Percentiles rank a stretch among this genome's conserved stretches.
These are phyloP conservation scores for Fomitiporia mediterranea DNA, from an alignment of 1,284 basidiomycete species.

Conservation along the genomic window DNA sequence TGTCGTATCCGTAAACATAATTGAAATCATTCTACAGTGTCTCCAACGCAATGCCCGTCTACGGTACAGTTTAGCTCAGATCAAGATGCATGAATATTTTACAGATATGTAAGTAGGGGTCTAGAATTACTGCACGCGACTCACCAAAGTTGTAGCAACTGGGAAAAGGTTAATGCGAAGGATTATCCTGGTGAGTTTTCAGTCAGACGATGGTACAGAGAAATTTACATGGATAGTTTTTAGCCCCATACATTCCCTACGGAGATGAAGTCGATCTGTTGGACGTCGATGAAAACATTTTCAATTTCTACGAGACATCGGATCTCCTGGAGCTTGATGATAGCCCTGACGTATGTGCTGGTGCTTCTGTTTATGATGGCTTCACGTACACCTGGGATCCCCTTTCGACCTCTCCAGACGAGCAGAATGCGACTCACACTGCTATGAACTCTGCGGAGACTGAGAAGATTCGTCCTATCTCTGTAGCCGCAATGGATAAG, in stretches of 20 bases:
- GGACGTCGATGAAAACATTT: conserved; percentile 12
- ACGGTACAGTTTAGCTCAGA: conserved; percentile 35
- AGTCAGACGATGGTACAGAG: background rate
- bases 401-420: background rate
- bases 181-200: conserved; percentile 6
- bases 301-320: conserved; percentile 7
- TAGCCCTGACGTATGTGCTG: background rate
- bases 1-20: background rate
- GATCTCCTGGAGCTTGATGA: conserved; percentile 10
- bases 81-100: conserved; percentile 36
- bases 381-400: conserved; percentile 17
- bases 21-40: conserved; percentile 34
- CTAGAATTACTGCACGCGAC: background rate
- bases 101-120: conserved; percentile 9
- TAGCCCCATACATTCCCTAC: conserved; percentile 16
- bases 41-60: conserved; percentile 50
- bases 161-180: conserved; percentile 13
- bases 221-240: background rate
- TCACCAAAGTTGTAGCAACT: conserved; percentile 4
- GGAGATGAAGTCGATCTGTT: conserved; percentile 14
- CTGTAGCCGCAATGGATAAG: background rate
- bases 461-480: background rate
- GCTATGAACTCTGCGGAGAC: background rate
- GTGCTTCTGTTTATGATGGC: conserved; percentile 8
- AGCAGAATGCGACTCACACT: background rate